Base-by-base conservation (phyloP, 441 rosid genomes). In the Brassica hybrid region DNA sequence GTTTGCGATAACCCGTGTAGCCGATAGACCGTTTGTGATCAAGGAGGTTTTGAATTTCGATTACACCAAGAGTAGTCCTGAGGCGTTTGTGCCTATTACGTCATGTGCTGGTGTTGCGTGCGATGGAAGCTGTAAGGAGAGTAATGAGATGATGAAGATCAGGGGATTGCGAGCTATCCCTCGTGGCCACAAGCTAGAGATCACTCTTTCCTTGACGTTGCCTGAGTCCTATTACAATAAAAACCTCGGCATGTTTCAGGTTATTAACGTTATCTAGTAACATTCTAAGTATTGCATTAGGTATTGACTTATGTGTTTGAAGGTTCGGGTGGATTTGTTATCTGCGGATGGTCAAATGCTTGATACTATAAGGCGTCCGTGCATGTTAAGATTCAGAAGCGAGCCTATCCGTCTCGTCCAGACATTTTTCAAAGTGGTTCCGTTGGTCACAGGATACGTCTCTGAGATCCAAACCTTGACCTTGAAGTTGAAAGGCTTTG, bases 201-300 rank as follows among this genome's bases (percentile, higher is more conserved):
- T 77, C 74, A 34, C 64, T 41, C 75, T 76, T 64, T 69, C 76
- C 1, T 72, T 81, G 81, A 81, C 83, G 3, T 58, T 94, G 76
- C 99, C 99, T 0, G 97, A 91, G 84, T 94, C 98, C 1, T 84
- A 76, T 43, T 93, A 92, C 66, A 94, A 94, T 83, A 85, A 86
- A 83, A 84, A 86, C 59, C 96, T 91, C 70, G 94, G 98, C 80
- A 80, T 89, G 75, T 95, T 93, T 85, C 97, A 93, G 97, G 98
- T 34, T 93, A 84, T 50, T 74, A 60, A n/a, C 69, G 7, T 60
- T 6, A 6, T 34, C 69, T 88, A n/a, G n/a, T 59, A 43, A 71
- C 67, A 57, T n/a, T 64, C 16, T 6, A 16, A 17, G 19, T 18
- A 27, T 71, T 69, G 48, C 6, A n/a, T n/a, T n/a, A n/a, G n/a